Base-by-base conservation (phyloP, 2,329 filamentous ascomycete genomes). In the Colletotrichum salicis region DNA sequence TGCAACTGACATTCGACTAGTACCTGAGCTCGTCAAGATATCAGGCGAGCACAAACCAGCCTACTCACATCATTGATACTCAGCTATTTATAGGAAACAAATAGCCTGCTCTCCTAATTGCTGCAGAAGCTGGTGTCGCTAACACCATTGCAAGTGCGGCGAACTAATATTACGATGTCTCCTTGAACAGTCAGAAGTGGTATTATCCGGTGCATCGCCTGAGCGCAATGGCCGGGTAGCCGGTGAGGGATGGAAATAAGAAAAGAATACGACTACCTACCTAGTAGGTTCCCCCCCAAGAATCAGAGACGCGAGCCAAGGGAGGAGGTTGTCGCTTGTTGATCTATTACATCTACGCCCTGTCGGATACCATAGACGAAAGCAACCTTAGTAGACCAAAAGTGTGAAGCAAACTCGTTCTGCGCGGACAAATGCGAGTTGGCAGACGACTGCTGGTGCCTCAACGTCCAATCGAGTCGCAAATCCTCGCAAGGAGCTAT, bases 281-380 rank as follows among this genome's bases (percentile, higher is more conserved):
- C 33, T 29, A 22, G 6, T 27, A 13, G 37, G 58, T 58, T 52
- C 41, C 54, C 31, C 48, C 56, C 62, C 22, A 55, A 35, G 15
- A 60, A 48, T 19, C 29, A 22, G 45, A 60, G 31, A 70, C 65
- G 55, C 37, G 70, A 72, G 65, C 70, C 70, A 70, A 70, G 70
- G 56, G 55, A 24, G 33, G 22, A 65, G 22, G 19, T 22, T 37
- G 55, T 52, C 22, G 45, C 52, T 41, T 22, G 55, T n/a, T 19
- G 8, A 22, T 22, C 10, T 3, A 11, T 35, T 60, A 64, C 5
- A 45, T 27, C 35, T 37, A 70, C 70, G 29, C 70, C 59, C 69
- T 51, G 41, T 19, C 54, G n/a, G 52, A 12, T 29, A 19, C 10
- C 6, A 27, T 13, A 19, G 52, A 55, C 52, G 24, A 55, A 55